Percentiles rank a stretch among this genome's conserved stretches.
Conservation (phyloP, 306 rosid genomes). For the Ormosia semicastrata region DNA sequence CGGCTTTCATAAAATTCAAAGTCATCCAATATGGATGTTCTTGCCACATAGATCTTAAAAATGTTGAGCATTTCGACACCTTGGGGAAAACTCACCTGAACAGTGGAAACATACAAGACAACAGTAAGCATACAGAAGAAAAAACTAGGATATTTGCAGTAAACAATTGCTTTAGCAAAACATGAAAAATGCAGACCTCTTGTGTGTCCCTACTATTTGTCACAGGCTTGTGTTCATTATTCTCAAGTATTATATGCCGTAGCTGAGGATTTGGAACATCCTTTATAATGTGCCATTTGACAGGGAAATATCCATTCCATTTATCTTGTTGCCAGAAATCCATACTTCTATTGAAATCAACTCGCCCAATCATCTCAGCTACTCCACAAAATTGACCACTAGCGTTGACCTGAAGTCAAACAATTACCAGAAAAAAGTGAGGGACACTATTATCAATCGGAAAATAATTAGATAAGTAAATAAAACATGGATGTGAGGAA, state of each 20-base stretch:
- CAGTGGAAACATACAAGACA: constrained; percentile 28
- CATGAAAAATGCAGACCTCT: constrained; percentile 50
- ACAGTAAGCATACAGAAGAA: neutral
- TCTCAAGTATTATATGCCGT: constrained; percentile 79
- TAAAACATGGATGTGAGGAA: neutral
- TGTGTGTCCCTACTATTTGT: constrained; percentile 92
- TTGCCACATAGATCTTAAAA: constrained; percentile 52
- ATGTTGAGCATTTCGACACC: constrained; percentile 66
- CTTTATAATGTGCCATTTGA: constrained; percentile 82
- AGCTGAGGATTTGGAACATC: constrained; percentile 77
- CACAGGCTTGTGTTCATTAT: constrained; percentile 81
- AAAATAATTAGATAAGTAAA: neutral
- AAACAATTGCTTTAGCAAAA: neutral
- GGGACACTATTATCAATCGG: neutral
- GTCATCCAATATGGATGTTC: constrained; percentile 74
- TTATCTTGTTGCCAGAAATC: constrained; percentile 94
- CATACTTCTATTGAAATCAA: constrained; percentile 76
- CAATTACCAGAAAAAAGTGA: neutral
- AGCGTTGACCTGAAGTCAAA: constrained; percentile 67
- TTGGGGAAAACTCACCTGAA: constrained; percentile 60
- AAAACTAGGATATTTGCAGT: neutral
- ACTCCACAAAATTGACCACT: constrained; percentile 94
- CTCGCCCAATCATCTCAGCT: constrained; percentile 82
- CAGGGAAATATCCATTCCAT: constrained; percentile 87
- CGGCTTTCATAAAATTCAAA: constrained; percentile 83